Evolutionary conservation across 164 flowering plant genomes (phyloP).

Genomic region (Umbellularia californica): DNA sequence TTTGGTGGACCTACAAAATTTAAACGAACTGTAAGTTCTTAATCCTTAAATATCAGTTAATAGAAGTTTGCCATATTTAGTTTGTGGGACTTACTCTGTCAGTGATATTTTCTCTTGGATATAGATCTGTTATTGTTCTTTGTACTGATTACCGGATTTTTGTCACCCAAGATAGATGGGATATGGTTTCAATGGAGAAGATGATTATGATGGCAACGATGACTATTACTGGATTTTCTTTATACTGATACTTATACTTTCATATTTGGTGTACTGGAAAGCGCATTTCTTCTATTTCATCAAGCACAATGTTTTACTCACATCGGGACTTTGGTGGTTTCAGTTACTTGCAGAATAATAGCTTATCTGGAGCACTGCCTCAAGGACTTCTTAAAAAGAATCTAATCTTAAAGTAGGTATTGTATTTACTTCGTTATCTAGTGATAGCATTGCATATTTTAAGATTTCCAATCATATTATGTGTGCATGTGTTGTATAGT

Average conservation of each 20-base stretch:
- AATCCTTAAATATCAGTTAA: constrained; percentile 2
- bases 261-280: neutral
- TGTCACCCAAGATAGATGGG: neutral
- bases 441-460: neutral
- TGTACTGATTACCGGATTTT: neutral
- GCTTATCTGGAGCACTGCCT: constrained; percentile 74
- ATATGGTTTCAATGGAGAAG: too few relatives aligned
- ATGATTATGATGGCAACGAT: too few relatives aligned
- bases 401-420: constrained; percentile 65
- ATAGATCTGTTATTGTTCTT: neutral
- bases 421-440: constrained; percentile 2
- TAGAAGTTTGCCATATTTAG: neutral
- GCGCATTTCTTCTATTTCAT: neutral
- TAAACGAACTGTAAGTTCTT: constrained; percentile 78
- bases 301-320: neutral
- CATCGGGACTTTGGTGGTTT: constrained; percentile 26
- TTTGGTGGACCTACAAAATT: constrained; percentile 49
- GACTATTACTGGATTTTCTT: neutral
- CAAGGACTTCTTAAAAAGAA: constrained; percentile 47
- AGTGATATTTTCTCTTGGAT: neutral
- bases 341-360: constrained; percentile 87
- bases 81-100: neutral
- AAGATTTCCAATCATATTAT: neutral
- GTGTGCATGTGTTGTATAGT: neutral
- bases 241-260: neutral